These are phyloP conservation scores for Peniophora sp. DNA, from an alignment of 1,284 basidiomycete species.

Conservation along the genomic window DNA sequence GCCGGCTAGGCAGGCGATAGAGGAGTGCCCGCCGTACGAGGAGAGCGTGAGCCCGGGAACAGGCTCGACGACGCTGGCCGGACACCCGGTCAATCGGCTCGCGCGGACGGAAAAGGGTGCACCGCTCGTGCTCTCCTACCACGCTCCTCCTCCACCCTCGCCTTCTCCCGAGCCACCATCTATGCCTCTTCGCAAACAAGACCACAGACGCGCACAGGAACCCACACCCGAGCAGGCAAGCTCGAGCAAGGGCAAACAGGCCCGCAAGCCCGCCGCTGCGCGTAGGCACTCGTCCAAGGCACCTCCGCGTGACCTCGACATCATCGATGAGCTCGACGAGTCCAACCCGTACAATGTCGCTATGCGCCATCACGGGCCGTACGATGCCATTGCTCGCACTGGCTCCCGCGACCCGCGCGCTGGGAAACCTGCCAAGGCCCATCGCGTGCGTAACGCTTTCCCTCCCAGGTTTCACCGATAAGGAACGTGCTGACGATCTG, in stretches of 20 bases:
- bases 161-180: constrained; percentile 11
- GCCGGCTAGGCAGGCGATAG: too few relatives aligned
- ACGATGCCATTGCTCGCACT: constrained; percentile 39
- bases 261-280: too few relatives aligned
- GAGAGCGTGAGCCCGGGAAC: too few relatives aligned
- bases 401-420: background rate
- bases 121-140: constrained; percentile 1
- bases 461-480: background rate
- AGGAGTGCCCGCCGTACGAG: too few relatives aligned
- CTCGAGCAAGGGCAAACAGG: too few relatives aligned
- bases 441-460: background rate
- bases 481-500: background rate
- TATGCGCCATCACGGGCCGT: constrained; percentile 62
- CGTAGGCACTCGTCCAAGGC: constrained; percentile 8
- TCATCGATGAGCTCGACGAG: constrained; percentile 70
- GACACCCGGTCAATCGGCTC: background rate
- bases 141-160: background rate
- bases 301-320: constrained; percentile 43
- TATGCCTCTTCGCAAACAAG: constrained; percentile 10
- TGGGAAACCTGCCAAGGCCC: background rate
- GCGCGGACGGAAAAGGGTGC: background rate
- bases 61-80: background rate
- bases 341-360: constrained; percentile 53
- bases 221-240: too few relatives aligned
- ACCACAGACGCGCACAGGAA: background rate